phyloP scores from a whole-genome alignment of 495 filamentous ascomycete species.

The Neurospora sp. region DNA sequence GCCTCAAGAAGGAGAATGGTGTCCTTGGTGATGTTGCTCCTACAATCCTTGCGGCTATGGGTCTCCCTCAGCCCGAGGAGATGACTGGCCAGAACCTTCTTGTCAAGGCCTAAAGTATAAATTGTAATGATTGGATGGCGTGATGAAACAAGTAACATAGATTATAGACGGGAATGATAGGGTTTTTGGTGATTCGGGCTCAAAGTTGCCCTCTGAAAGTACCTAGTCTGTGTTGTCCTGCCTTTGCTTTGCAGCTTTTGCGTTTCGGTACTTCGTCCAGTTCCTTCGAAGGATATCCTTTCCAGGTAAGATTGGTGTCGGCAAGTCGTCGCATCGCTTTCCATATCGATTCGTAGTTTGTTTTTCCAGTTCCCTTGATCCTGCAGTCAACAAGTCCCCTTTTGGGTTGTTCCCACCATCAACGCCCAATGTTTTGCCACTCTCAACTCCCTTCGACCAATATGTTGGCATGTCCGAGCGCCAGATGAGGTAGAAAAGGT shows the following conservation, averaged over 20 bases:
- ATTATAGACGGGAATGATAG: constrained; percentile 6
- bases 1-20: constrained; percentile 67
- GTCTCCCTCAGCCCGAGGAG: constrained; percentile 75
- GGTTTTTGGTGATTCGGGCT: not conserved
- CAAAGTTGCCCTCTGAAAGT: not conserved
- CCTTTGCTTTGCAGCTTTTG: not conserved
- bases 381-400: not conserved
- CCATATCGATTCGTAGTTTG: not conserved
- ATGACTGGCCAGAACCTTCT: constrained; percentile 84
- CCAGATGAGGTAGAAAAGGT: not conserved
- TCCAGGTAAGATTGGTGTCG: not conserved
- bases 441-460: not conserved
- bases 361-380: not conserved
- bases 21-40: constrained; percentile 95
- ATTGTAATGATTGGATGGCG: not conserved
- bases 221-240: not conserved
- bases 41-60: constrained; percentile 84
- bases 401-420: not conserved
- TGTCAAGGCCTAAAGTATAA: constrained; percentile 49
- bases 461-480: not conserved
- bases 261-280: not conserved
- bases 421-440: not conserved
- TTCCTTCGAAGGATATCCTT: not conserved
- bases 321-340: not conserved
- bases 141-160: constrained; percentile 6